Evolutionary conservation across 2,329 filamentous ascomycete species (phyloP), one percentile per base, ranked within the genome.

Genomic region (Talaromyces sp.): DNA sequence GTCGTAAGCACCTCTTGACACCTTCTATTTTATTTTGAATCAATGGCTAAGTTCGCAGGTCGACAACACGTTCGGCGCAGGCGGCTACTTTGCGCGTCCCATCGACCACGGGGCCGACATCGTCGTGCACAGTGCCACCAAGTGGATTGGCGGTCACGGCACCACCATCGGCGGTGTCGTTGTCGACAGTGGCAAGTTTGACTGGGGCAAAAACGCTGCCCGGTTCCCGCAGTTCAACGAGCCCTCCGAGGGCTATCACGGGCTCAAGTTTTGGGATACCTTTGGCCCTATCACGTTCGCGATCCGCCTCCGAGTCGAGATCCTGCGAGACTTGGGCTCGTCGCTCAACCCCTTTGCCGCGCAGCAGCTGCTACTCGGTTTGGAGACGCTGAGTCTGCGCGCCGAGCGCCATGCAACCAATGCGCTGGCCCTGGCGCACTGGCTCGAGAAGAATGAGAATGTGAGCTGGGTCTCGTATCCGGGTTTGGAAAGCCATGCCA

Each of bases 91-190:
- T 75, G 82, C 89, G 68, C 87, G 89, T 6, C 93, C 93, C 47
- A 94, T 97, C 69, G 88, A 93, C 28, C 90, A 96, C 76, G 93
- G 93, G 60, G 93, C 91, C 65, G 93, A 97, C 73, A 96, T 97
- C 64, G 89, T 97, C 58, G 91, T 96, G 28, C 92, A 97, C 83
- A 95, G 90, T 44, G 92, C 92, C 10, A 96, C 93, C 62, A 97
- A 97, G 78, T 97, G 93, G 93, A 97, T 98, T 65, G 93, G 93
- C 61, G 93, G 93, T 50, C 94, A 98, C 76, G 94, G 93, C 64
- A 96, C 93, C 47, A 96, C 93, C 30, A 90, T 97, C 67, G 93
- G 85, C 62, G 93, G 93, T 64, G 85, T 96, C 51, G 85, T 97
- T 36, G 82, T 97, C 66, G 93, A 97, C 79, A 86, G 88, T 67